Percentiles rank a stretch among this genome's conserved stretches.
These are phyloP conservation scores for Suillus subalutaceus DNA, from an alignment of 768 basidiomycete genomes.

Conservation along the genomic window DNA sequence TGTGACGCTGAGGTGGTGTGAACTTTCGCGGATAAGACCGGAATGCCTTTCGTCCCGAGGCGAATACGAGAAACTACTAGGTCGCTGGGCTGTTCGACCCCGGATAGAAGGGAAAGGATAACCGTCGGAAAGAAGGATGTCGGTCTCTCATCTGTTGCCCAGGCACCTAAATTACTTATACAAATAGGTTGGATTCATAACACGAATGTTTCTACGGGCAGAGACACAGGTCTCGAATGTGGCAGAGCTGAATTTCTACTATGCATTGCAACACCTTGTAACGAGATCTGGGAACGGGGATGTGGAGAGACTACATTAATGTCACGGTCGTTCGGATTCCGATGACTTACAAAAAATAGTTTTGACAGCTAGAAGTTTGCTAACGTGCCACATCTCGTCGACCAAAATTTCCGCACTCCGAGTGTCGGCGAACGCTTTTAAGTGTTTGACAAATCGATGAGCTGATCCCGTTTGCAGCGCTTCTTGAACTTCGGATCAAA, in stretches of 20 bases:
- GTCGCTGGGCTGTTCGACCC: not conserved
- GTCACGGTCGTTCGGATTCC: not conserved
- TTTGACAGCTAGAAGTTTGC: not conserved
- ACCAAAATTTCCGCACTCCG: not conserved
- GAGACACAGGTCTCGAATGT: not conserved
- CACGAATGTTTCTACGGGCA: not conserved
- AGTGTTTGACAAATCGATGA: not conserved
- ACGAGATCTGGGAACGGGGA: not conserved
- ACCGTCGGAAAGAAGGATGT: not conserved
- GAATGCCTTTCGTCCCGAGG: not conserved
- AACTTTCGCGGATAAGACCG: conserved; percentile 10
- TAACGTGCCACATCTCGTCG: not conserved
- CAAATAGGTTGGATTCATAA: not conserved
- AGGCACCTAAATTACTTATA: not conserved
- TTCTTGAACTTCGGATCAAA: not conserved
- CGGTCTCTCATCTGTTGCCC: not conserved
- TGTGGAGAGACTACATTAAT: not conserved
- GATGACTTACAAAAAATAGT: not conserved
- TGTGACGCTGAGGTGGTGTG: conserved; percentile 3
- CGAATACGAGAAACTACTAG: not conserved
- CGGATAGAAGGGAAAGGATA: not conserved
- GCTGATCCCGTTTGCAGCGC: not conserved
- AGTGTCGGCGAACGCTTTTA: not conserved
- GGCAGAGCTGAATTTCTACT: not conserved
- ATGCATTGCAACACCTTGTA: not conserved